Base-by-base conservation (phyloP, 2,329 filamentous ascomycete species). In the Esteya vermicola region DNA sequence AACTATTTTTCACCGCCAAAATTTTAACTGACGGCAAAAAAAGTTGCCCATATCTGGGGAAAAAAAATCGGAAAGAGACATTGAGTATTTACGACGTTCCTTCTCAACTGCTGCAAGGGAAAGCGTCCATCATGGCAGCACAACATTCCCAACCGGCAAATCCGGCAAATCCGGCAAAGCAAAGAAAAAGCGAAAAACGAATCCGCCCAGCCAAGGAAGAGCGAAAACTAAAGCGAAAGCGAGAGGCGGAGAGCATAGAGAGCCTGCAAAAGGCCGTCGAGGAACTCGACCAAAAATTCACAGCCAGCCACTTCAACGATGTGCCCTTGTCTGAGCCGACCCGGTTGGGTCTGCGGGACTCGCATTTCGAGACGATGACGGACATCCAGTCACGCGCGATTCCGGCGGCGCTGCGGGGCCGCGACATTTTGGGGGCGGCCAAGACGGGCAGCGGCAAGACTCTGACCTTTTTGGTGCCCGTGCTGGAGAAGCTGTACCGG, bases 391-490 rank as follows among this genome's bases (percentile, higher is more conserved):
- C 81, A 36, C 80, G 80, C 53, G 86, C 88, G n/a, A 81, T 98
- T 44, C 86, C 85, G 6, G 69, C 86, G 45, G 88, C 85, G 9
- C 70, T 98, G 47, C 83, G 93, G 58, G 84, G 85, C 42, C 67
- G 68, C 43, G 91, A 98, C 57, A 83, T 98, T 31, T 76, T 98
- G 31, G 91, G 88, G 32, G 91, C 91, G 6, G 91, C 91, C 31
- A 95, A 96, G 69, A 95, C 88, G 4, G 88, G 88, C 33, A 93
- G 85, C 19, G 91, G 91, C 56, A 98, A 98, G 68, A 98, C 91
- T 1, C 63, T 98, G 20, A 85, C 91, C 1, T 98, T 98, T 57
- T 63, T 98, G 8, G 66, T 96, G 3, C 91, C 91, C 1, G 80
- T 96, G 0, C 72, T 98, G 37, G 91, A 98, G 60, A 93, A 89